Evolutionary conservation across 768 basidiomycete species (phyloP), one percentile per base, ranked within the genome.

Genomic region (Cyathus striatus): DNA sequence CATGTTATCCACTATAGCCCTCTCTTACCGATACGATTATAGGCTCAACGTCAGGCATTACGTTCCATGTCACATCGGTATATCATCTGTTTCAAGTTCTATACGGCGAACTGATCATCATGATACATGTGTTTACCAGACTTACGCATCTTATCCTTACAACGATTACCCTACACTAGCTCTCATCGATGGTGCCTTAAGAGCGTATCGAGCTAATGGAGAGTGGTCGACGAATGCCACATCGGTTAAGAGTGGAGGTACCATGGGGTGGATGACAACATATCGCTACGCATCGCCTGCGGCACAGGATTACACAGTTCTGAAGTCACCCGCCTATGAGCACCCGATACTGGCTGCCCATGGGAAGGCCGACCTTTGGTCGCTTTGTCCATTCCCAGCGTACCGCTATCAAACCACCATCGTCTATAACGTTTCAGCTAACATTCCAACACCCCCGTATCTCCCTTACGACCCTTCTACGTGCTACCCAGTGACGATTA

Each of bases 101-200:
- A n/a, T n/a, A n/a, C n/a, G n/a, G n/a, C n/a, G n/a, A n/a, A 23
- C 18, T 5, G 23, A 20, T 9, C 30, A n/a, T n/a, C n/a, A n/a
- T n/a, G n/a, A n/a, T n/a, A n/a, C n/a, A n/a, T n/a, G n/a, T n/a
- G 21, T 21, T 21, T 14, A 17, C 9, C 37, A 76, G 74, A 77
- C 76, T 2, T 73, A 58, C 34, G 65, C 66, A 18, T 73, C 75
- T 12, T 78, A 59, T 54, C 75, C 73, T 12, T 75, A 70, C 60
- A 64, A 76, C 55, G 66, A 73, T 35, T 76, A 65, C 49, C 72
- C 76, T 0, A 38, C 53, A 12, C 46, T 78, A 10, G 58, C 62
- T 22, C 63, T 79, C 40, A 40, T 58, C 6, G 47, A 68, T 32
- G 61, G 65, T 23, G 60, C 59, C 6, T 51, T 79, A 14, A 60